Percentiles rank a stretch among this genome's conserved stretches.
These are phyloP conservation scores for Marsdenia floribunda DNA, from an alignment of 257 asterid genomes.

Conservation along the genomic window DNA sequence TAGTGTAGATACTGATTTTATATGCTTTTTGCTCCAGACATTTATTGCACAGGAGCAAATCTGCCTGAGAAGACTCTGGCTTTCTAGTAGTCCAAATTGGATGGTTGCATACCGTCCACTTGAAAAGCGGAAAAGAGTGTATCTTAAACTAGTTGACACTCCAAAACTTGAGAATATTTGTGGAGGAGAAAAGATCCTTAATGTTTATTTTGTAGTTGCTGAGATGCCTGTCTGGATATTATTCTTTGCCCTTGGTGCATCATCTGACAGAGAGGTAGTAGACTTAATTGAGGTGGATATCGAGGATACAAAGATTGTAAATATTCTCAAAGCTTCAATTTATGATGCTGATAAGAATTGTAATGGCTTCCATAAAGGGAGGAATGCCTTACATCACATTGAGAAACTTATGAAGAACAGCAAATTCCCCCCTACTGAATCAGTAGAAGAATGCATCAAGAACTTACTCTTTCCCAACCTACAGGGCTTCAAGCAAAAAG, in stretches of 20 bases:
- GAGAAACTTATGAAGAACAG: constrained; percentile 42
- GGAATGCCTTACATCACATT: constrained; percentile 38
- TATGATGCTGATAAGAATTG: constrained; percentile 61
- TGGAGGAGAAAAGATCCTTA: constrained; percentile 58
- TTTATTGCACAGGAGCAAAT: constrained; percentile 93
- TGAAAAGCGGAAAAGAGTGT: constrained; percentile 50
- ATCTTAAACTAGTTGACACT: constrained; percentile 47
- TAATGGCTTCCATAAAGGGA: constrained; percentile 54
- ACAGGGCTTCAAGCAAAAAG: constrained; percentile 52
- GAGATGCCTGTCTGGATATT: constrained; percentile 84
- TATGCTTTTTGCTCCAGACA: constrained; percentile 45
- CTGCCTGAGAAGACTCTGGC: constrained; percentile 74
- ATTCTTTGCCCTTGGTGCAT: constrained; percentile 77
- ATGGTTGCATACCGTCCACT: constrained; percentile 55
- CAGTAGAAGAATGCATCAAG: constrained; percentile 60
- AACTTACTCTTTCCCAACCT: constrained; percentile 64
- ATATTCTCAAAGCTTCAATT: constrained; percentile 60
- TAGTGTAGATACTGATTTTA: background rate
- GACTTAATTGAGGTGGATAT: constrained; percentile 51
- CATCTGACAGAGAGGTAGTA: constrained; percentile 64
- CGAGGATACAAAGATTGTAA: constrained; percentile 41
- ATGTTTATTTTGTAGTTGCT: constrained; percentile 49
- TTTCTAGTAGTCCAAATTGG: constrained; percentile 58
- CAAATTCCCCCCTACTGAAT: constrained; percentile 66
- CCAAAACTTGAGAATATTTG: constrained; percentile 45